These are phyloP conservation scores for Cudoniella acicularis DNA, from an alignment of 495 filamentous ascomycete genomes.

Conservation along the genomic window DNA sequence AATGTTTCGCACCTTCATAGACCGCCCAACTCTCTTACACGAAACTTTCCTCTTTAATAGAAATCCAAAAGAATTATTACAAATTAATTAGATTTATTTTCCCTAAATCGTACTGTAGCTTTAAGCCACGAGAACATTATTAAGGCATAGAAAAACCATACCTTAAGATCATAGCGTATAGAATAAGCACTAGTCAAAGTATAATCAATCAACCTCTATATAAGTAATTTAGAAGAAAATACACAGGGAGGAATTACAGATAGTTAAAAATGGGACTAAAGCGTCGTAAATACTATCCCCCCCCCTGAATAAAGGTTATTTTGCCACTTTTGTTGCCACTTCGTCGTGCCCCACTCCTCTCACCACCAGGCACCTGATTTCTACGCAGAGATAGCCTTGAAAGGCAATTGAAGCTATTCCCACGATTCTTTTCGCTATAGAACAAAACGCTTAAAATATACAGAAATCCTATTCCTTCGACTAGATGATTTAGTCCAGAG, in stretches of 20 bases:
- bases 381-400: too few relatives aligned
- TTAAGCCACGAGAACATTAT: not conserved
- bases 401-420: too few relatives aligned
- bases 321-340: too few relatives aligned
- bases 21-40: not conserved
- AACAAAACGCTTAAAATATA: too few relatives aligned
- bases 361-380: too few relatives aligned
- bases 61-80: constrained; percentile 7
- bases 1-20: not conserved
- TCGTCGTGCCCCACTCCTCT: too few relatives aligned
- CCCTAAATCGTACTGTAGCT: not conserved
- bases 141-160: constrained; percentile 4
- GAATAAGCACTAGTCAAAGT: constrained; percentile 9
- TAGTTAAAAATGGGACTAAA: constrained; percentile 1
- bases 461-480: too few relatives aligned
- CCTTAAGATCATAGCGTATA: not conserved
- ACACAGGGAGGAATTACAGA: not conserved
- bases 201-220: constrained; percentile 1
- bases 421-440: too few relatives aligned
- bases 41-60: constrained; percentile 6
- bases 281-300: constrained; percentile 7
- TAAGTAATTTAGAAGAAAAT: constrained; percentile 6
- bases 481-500: too few relatives aligned
- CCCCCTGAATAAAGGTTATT: too few relatives aligned
- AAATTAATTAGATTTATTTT: constrained; percentile 3